A percentile compares a stretch with the other conserved stretches of the same genome.
Conservation (phyloP, 331 rosid species). For the Phaseolus coccineus region DNA sequence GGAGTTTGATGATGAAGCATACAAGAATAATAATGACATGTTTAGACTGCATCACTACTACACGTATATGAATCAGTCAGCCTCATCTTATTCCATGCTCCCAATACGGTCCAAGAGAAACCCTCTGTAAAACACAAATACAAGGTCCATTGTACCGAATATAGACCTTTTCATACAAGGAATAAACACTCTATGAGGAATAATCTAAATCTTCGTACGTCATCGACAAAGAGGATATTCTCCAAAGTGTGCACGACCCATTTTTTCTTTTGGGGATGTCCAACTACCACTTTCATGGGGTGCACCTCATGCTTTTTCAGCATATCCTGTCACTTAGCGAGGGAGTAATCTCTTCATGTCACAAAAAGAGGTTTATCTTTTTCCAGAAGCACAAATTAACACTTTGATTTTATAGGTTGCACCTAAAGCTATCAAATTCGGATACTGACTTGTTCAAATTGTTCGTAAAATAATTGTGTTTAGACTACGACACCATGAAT, state of each 20-base stretch:
- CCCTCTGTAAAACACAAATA: neutral
- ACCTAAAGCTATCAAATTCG: too few species aligned
- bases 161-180: neutral
- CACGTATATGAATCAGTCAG: neutral
- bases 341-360: neutral
- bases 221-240: neutral
- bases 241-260: neutral
- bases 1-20: neutral
- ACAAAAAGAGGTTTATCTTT: neutral
- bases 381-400: too few species aligned
- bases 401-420: too few species aligned
- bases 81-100: neutral
- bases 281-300: neutral
- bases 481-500: too few species aligned
- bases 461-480: too few species aligned
- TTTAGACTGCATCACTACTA: neutral
- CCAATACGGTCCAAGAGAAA: neutral
- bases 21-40: neutral
- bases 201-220: too few species aligned
- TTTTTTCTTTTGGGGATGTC: too few species aligned
- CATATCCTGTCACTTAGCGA: neutral
- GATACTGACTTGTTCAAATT: too few species aligned
- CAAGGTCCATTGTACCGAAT: neutral
- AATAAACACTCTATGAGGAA: too few species aligned
- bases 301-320: neutral